A percentile compares a stretch with the other conserved stretches of the same genome.
These are phyloP conservation scores for Quercus engelmannii DNA, from an alignment of 306 rosid species.

Conservation along the genomic window DNA sequence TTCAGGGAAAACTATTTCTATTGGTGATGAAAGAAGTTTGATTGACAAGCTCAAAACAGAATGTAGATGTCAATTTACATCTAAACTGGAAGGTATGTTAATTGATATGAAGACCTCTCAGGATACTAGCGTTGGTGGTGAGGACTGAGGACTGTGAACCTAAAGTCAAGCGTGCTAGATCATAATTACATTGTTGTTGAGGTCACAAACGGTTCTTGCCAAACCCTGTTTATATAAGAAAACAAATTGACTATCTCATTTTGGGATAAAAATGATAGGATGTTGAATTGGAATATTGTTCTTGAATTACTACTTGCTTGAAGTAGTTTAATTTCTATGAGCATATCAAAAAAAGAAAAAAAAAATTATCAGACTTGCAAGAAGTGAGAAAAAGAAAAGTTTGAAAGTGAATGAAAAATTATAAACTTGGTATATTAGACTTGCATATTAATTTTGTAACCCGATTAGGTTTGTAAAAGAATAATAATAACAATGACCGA, in stretches of 20 bases:
- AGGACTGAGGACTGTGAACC: constrained; percentile 56
- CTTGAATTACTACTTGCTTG: too few relatives aligned
- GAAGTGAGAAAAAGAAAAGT: too few relatives aligned
- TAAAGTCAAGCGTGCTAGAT: constrained; percentile 46
- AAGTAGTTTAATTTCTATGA: too few relatives aligned
- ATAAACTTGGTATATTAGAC: too few relatives aligned
- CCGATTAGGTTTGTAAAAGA: too few relatives aligned
- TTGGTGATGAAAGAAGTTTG: constrained; percentile 54
- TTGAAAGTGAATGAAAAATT: too few relatives aligned
- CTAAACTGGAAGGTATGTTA: constrained; percentile 54
- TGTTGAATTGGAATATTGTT: too few relatives aligned
- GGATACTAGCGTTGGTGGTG: constrained; percentile 34
- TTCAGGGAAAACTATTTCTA: constrained; percentile 42
- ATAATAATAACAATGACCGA: too few relatives aligned
- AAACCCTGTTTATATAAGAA: constrained; percentile 46
- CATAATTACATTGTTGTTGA: constrained; percentile 46
- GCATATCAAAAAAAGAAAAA: too few relatives aligned
- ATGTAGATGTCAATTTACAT: constrained; percentile 56
- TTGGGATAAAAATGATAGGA: too few relatives aligned
- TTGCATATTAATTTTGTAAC: too few relatives aligned
- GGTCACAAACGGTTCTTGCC: constrained; percentile 49
- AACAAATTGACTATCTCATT: constrained; percentile 55
- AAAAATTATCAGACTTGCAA: too few relatives aligned
- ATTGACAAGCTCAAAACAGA: constrained; percentile 57
- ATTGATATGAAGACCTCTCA: constrained; percentile 55